phyloP scores from a whole-genome alignment of 306 rosid genomes.

The Notholithocarpus densiflorus region DNA sequence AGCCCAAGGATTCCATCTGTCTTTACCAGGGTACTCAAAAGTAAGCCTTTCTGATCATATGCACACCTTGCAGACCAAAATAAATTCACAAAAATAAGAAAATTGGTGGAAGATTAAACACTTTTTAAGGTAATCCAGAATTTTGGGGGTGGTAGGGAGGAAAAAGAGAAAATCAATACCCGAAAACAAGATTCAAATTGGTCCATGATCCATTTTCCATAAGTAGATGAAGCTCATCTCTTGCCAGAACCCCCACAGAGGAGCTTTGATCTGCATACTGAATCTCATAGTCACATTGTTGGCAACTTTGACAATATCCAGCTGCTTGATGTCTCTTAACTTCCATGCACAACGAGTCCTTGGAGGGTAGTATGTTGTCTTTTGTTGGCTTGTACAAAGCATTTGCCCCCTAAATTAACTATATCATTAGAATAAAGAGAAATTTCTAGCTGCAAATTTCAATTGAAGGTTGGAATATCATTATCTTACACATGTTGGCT shows the following conservation, averaged over 20 bases:
- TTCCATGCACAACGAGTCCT: conserved; percentile 58
- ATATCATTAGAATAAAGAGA: conserved; percentile 26
- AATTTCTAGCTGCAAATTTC: conserved; percentile 8
- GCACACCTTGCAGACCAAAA: conserved; percentile 58
- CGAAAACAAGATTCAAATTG: conserved; percentile 56
- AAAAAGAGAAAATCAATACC: conserved; percentile 37
- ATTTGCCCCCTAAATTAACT: conserved; percentile 66
- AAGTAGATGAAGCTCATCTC: conserved; percentile 56
- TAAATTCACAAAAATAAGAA: conserved; percentile 19
- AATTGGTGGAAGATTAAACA: neutral
- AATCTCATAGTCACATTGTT: conserved; percentile 83
- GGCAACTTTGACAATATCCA: conserved; percentile 38
- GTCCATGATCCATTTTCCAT: conserved; percentile 57
- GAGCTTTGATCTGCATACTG: conserved; percentile 80
- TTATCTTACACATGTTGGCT: neutral
- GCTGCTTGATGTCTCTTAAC: conserved; percentile 47
- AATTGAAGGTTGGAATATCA: conserved; percentile 7
- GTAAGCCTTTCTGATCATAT: conserved; percentile 79
- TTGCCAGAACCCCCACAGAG: conserved; percentile 72
- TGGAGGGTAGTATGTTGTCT: conserved; percentile 39
- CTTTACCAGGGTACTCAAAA: conserved; percentile 55
- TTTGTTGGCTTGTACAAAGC: conserved; percentile 62
- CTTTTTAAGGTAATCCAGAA: neutral
- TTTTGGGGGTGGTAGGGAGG: neutral
- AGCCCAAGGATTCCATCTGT: conserved; percentile 82